These are phyloP conservation scores for Blastocrithidia nonstop DNA, from an alignment of 208 protist species.

Conservation along the genomic window DNA sequence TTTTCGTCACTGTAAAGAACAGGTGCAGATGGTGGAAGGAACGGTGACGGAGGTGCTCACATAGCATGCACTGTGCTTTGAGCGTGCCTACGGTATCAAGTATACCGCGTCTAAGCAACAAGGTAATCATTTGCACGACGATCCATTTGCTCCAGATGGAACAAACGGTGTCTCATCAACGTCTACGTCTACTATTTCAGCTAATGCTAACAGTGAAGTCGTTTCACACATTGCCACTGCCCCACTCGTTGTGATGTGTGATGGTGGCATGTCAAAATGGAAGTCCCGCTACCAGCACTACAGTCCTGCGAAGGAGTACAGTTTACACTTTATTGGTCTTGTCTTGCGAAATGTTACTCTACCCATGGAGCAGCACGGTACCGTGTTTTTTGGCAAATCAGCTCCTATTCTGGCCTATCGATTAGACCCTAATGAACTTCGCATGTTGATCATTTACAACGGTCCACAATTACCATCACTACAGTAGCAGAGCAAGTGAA, in stretches of 20 bases:
- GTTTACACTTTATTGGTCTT: constrained; percentile 83
- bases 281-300: constrained; percentile 78
- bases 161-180: no score
- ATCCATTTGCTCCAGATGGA: constrained; percentile 34
- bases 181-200: no score
- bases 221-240: constrained; percentile 40
- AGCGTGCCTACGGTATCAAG: constrained; percentile 72
- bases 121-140: constrained; percentile 15
- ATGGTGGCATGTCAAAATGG: constrained; percentile 87
- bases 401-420: constrained; percentile 86
- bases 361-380: constrained; percentile 71
- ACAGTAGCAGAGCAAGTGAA: constrained; percentile 68
- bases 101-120: no score
- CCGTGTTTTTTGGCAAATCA: constrained; percentile 84
- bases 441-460: constrained; percentile 80
- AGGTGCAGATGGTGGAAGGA: constrained; percentile 74
- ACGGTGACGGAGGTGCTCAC: constrained; percentile 62
- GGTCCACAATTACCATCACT: constrained; percentile 45
- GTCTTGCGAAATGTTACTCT: constrained; percentile 51
- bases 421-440: constrained; percentile 60
- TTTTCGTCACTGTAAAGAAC: constrained; percentile 39
- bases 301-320: constrained; percentile 54
- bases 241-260: constrained; percentile 85
- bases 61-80: constrained; percentile 21
- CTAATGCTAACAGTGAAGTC: constrained; percentile 7